Evolutionary conservation across 2,329 filamentous ascomycete genomes (phyloP).

Genomic region (Colletotrichum spaethianum): DNA sequence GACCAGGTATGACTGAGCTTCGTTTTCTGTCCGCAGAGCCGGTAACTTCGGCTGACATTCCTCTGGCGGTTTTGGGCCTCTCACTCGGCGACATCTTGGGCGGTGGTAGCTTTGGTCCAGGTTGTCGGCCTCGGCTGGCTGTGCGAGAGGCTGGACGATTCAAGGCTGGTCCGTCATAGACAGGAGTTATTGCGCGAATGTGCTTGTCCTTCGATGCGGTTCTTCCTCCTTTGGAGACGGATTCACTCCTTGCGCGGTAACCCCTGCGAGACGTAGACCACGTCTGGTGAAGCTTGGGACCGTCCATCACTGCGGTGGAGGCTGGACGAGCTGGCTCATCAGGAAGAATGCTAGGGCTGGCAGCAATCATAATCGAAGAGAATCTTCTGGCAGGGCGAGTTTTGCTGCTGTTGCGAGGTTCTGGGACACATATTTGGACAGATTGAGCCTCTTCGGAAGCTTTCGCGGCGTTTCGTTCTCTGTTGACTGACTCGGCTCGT

Average conservation of each 20-base stretch:
- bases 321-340: neutral
- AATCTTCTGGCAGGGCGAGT: constrained; percentile 19
- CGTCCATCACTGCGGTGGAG: no score
- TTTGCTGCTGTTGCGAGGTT: constrained; percentile 43
- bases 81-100: constrained; percentile 6
- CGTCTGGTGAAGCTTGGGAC: no score
- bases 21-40: no score
- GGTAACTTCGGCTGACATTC: no score
- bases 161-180: neutral
- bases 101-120: constrained; percentile 3
- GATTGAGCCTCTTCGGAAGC: neutral
- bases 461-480: constrained; percentile 34
- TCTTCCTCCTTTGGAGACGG: no score
- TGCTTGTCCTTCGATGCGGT: no score
- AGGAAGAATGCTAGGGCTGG: constrained; percentile 48
- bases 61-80: no score
- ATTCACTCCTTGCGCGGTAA: neutral
- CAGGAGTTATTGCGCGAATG: neutral
- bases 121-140: constrained; percentile 16
- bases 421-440: constrained; percentile 33
- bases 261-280: constrained; percentile 2
- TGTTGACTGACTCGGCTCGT: constrained; percentile 44
- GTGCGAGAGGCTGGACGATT: constrained; percentile 9
- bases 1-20: neutral
- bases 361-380: constrained; percentile 45